Percentiles rank a stretch among this genome's conserved stretches.
Evolutionary conservation across 306 rosid genomes (phyloP).

Genomic region (Prunus davidiana): DNA sequence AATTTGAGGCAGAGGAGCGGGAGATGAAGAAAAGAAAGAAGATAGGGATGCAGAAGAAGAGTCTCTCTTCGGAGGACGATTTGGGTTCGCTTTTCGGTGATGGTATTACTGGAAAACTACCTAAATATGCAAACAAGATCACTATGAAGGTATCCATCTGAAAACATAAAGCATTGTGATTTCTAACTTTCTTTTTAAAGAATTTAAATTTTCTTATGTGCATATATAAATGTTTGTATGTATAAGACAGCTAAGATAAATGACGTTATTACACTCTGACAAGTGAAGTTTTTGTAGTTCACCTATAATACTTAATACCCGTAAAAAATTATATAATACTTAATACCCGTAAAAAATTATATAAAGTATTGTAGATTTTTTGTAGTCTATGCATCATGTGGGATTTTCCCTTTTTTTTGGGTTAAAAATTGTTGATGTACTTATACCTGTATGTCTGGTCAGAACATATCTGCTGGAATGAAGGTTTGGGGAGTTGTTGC

Average conservation of each 20-base stretch:
- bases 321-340: too few relatives aligned
- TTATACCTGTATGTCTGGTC: conserved; percentile 16
- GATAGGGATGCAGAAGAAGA: conserved; percentile 39
- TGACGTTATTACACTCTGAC: not conserved
- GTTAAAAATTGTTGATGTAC: not conserved
- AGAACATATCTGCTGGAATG: conserved; percentile 90
- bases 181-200: not conserved
- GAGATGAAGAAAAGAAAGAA: conserved; percentile 37
- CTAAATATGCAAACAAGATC: conserved; percentile 71
- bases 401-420: not conserved
- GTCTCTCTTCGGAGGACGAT: conserved; percentile 42
- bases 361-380: not conserved
- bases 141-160: conserved; percentile 60
- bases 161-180: not conserved
- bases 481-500: conserved; percentile 88
- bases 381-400: not conserved
- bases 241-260: not conserved
- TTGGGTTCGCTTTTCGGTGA: conserved; percentile 60
- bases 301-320: not conserved
- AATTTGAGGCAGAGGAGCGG: conserved; percentile 42
- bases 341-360: not conserved
- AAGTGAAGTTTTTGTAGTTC: not conserved
- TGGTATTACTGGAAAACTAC: conserved; percentile 65
- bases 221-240: not conserved
- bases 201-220: not conserved